Base-by-base conservation (phyloP, 1,284 basidiomycete species). In the Cutaneotrichosporon sp. region DNA sequence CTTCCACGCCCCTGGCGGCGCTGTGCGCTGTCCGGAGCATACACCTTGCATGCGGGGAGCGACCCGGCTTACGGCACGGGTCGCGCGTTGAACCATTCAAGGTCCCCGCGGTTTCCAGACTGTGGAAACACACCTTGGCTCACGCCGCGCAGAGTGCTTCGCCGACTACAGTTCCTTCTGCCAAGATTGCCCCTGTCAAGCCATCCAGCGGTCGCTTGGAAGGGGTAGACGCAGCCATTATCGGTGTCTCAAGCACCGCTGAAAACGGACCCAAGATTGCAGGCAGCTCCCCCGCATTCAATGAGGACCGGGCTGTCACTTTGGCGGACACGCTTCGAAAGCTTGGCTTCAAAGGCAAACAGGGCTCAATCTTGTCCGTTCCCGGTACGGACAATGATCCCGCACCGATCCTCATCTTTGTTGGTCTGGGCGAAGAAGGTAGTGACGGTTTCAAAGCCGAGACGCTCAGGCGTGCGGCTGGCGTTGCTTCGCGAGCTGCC, bases 341-440 rank as follows among this genome's bases (percentile, higher is more conserved):
- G 47, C 53, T 55, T 18, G 57, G 57, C 23, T 51, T 47, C 48
- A 53, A 55, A 44, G 51, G 47, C 33, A 50, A 50, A 37, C 34
- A 36, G 1, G 30, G 30, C 30, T 18, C 51, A 1, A 13, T 45
- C 17, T 20, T 47, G n/a, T 22, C 50, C 5, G 15, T 59, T 8
- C 51, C 53, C 3, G 51, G 53, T 30, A 33, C 22, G 9, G 56
- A 50, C 10, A 41, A 35, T 9, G 55, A 54, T 44, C 20, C 39
- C 8, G 55, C 51, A 3, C 48, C 50, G 1, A 34, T 54, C 17
- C 46, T 52, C 46, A 42, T 53, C 53, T 55, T 55, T 15, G 54
- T 43, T 21, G 51, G 52, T 17, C 53, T 55, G 17, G 57, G 57
- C 33, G 41, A 59, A 48, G 23, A 52, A 17, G 15, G 20, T 18